Conservation (phyloP, 2,329 filamentous ascomycete species). For the Trichoderma oligosporum region DNA sequence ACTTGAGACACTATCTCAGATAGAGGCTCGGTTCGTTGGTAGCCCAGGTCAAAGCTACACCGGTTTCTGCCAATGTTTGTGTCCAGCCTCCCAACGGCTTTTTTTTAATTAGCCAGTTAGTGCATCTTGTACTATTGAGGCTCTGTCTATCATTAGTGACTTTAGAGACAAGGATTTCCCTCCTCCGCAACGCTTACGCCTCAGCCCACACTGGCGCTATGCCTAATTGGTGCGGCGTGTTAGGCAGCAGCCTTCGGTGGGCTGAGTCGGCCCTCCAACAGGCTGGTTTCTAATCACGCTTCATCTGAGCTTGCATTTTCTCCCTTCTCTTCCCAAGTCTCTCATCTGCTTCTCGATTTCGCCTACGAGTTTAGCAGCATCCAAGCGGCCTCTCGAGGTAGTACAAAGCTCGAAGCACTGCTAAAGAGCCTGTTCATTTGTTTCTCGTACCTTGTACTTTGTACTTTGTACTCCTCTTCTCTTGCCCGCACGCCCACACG, state of each 20-base stretch:
- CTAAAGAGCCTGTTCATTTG: not conserved
- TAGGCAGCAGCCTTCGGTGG: conserved; percentile 26
- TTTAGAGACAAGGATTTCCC: conserved; percentile 19
- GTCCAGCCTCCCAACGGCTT: not conserved
- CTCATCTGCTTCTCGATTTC: not conserved
- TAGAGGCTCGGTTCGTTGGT: not conserved
- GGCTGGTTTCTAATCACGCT: conserved; percentile 20
- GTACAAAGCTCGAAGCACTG: not conserved
- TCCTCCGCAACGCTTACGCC: conserved; percentile 21
- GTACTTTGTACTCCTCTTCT: not conserved
- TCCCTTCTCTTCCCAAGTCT: not conserved
- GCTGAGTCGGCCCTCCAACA: conserved; percentile 21
- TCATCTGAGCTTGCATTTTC: conserved; percentile 19
- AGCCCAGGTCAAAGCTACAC: not conserved
- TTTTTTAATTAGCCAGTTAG: too few species aligned
- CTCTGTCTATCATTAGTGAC: conserved; percentile 1
- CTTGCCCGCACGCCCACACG: not conserved
- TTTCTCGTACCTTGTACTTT: not conserved
- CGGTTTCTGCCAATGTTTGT: not conserved
- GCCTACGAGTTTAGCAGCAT: not conserved
- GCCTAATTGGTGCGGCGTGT: conserved; percentile 15
- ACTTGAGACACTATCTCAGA: conserved; percentile 3
- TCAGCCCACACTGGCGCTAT: conserved; percentile 22
- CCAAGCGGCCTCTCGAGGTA: not conserved
- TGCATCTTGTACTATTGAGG: conserved; percentile 13